Conservation (phyloP, 2,329 filamentous ascomycete genomes). For the Ramularia endophylla region DNA sequence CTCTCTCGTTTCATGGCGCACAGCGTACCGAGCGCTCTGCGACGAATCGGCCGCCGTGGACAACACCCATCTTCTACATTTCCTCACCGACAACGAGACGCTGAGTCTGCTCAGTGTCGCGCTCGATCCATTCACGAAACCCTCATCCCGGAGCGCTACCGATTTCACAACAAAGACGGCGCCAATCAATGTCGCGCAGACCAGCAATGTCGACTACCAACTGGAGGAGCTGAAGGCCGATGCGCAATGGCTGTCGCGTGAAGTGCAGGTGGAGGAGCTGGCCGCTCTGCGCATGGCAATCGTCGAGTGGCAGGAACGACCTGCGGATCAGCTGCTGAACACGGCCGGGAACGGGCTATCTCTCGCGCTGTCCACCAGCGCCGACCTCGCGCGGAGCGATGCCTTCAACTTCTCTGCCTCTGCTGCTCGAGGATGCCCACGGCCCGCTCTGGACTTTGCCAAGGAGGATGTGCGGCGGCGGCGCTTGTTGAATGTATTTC, state of each 20-base stretch:
- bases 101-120: slow-evolving; percentile 63
- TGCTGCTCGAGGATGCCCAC: slow-evolving; percentile 1
- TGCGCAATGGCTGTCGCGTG: slow-evolving; percentile 76
- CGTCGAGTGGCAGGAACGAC: slow-evolving; percentile 75
- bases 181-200: slow-evolving; percentile 74
- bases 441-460: slow-evolving; percentile 13
- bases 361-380: slow-evolving; percentile 7
- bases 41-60: slow-evolving; percentile 47
- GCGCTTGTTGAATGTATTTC: slow-evolving; percentile 20
- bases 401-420: slow-evolving; percentile 14
- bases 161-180: slow-evolving; percentile 80
- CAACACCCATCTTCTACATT: slow-evolving; percentile 52
- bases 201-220: slow-evolving; percentile 61
- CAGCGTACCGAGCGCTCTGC: slow-evolving; percentile 50
- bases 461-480: slow-evolving; percentile 26
- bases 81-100: slow-evolving; percentile 66
- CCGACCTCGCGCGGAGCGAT: slow-evolving; percentile 11
- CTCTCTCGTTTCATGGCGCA: slow-evolving; percentile 65
- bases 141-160: slow-evolving; percentile 43
- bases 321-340: slow-evolving; percentile 61
- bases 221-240: slow-evolving; percentile 78
- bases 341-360: slow-evolving; percentile 31
- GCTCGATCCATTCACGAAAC: slow-evolving; percentile 59
- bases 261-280: slow-evolving; percentile 71
- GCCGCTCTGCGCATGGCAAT: slow-evolving; percentile 73